Percentiles rank a stretch among this genome's conserved stretches.
Conservation (phyloP, 2,329 filamentous ascomycete genomes). For the Raffaelea ambrosiae region DNA sequence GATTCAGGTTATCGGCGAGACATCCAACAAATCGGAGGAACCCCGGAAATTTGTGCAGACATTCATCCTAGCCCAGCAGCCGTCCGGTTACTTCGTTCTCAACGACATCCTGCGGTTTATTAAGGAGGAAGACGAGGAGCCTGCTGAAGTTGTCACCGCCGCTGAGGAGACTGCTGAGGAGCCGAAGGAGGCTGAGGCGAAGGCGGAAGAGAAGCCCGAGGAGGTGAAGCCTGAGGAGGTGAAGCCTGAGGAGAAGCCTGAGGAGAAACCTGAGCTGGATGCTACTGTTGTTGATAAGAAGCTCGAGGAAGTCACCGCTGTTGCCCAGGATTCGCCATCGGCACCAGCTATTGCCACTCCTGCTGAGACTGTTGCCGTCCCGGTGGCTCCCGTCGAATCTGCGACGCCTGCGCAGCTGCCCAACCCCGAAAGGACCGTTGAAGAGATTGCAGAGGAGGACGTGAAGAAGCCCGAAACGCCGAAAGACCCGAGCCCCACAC, state of each 20-base stretch:
- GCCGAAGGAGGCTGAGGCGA: background rate
- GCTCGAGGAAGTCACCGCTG: conserved; percentile 53
- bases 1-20: conserved; percentile 96
- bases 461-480: conserved; percentile 56
- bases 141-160: conserved; percentile 41
- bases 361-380: conserved; percentile 18
- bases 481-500: conserved; percentile 50
- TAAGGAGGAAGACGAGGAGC: conserved; percentile 72
- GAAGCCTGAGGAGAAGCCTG: conserved; percentile 25
- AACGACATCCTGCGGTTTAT: conserved; percentile 98
- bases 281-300: conserved; percentile 60
- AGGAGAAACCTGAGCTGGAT: conserved; percentile 26
- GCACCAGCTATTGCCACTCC: conserved; percentile 31
- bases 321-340: conserved; percentile 26
- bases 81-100: conserved; percentile 94
- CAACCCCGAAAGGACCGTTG: conserved; percentile 40
- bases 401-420: conserved; percentile 18
- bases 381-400: conserved; percentile 19
- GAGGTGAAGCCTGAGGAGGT: conserved; percentile 22
- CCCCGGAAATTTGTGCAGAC: conserved; percentile 97
- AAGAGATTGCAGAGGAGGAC: conserved; percentile 48
- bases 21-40: conserved; percentile 84
- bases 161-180: no score
- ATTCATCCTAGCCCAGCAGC: conserved; percentile 92
- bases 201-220: conserved; percentile 36